These are phyloP conservation scores for Petunia hybrid DNA, from an alignment of 305 asterid species.

Conservation along the genomic window DNA sequence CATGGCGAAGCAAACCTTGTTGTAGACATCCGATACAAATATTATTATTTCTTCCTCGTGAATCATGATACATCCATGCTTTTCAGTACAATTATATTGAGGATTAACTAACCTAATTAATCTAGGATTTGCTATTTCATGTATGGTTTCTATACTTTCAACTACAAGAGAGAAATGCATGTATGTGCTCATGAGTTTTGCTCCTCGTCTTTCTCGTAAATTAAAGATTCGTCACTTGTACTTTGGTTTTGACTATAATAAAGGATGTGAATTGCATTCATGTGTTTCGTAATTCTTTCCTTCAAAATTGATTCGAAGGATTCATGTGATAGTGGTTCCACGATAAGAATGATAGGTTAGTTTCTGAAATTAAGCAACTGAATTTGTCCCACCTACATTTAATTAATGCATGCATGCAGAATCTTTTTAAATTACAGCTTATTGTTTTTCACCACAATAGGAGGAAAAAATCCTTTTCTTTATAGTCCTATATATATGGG, in stretches of 20 bases:
- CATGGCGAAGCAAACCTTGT: too few species aligned
- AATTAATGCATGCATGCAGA: background rate
- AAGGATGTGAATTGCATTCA: conserved; percentile 5
- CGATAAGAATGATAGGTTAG: too few species aligned
- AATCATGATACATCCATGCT: background rate
- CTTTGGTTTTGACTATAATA: background rate
- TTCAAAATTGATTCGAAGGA: background rate
- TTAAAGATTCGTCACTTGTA: background rate
- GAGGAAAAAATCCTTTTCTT: too few species aligned
- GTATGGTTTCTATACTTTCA: background rate
- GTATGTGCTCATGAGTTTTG: background rate
- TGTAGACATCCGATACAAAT: too few species aligned
- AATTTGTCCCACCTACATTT: too few species aligned
- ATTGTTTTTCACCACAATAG: too few species aligned
- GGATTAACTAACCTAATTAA: too few species aligned
- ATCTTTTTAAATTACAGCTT: too few species aligned
- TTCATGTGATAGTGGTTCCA: background rate
- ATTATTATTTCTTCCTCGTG: background rate
- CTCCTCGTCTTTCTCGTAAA: background rate
- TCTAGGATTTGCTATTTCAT: background rate
- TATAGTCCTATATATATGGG: too few species aligned
- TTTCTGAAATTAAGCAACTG: background rate
- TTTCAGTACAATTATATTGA: too few species aligned
- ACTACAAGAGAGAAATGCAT: background rate
- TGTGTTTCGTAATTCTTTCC: background rate